Evolutionary conservation across 192 early-diverging fungal species (phyloP).

Genomic region (Gorgonomyces haynaldii): DNA sequence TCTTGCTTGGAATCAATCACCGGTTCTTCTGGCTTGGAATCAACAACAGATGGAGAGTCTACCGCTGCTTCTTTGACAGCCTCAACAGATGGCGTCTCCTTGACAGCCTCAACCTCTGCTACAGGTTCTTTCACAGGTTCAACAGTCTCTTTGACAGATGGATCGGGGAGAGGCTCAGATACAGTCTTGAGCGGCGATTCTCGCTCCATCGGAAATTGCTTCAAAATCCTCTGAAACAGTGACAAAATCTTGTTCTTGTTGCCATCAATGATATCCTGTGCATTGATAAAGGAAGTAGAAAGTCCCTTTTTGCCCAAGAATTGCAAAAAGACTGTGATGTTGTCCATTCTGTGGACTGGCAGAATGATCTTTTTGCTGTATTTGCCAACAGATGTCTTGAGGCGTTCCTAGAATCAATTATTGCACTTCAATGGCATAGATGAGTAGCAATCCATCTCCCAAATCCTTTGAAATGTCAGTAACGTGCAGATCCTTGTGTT

Average conservation of each 20-base stretch:
- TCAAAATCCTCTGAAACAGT: conserved; percentile 37
- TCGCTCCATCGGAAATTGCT: conserved; percentile 23
- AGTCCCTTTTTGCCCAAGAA: conserved; percentile 31
- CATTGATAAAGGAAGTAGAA: conserved; percentile 19
- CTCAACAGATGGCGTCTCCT: too few species aligned
- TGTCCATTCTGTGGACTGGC: conserved; percentile 38
- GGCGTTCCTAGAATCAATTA: conserved; percentile 11
- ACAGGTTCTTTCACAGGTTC: too few species aligned
- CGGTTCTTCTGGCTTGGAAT: too few species aligned
- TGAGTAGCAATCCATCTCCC: conserved; percentile 32
- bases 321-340: conserved; percentile 28
- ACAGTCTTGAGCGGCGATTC: too few species aligned
- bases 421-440: conserved; percentile 33
- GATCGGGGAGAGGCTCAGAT: too few species aligned
- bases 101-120: too few species aligned
- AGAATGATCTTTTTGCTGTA: conserved; percentile 42
- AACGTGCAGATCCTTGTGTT: conserved; percentile 17
- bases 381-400: conserved; percentile 31
- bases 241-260: conserved; percentile 37
- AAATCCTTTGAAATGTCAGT: conserved; percentile 23
- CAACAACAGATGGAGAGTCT: too few species aligned
- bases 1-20: too few species aligned
- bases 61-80: too few species aligned
- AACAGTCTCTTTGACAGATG: too few species aligned
- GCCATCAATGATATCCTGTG: conserved; percentile 37